Percentiles rank a stretch among this genome's conserved stretches.
These are phyloP conservation scores for Barnettozyma siamensis DNA, from an alignment of 805 yeast species.

Conservation along the genomic window DNA sequence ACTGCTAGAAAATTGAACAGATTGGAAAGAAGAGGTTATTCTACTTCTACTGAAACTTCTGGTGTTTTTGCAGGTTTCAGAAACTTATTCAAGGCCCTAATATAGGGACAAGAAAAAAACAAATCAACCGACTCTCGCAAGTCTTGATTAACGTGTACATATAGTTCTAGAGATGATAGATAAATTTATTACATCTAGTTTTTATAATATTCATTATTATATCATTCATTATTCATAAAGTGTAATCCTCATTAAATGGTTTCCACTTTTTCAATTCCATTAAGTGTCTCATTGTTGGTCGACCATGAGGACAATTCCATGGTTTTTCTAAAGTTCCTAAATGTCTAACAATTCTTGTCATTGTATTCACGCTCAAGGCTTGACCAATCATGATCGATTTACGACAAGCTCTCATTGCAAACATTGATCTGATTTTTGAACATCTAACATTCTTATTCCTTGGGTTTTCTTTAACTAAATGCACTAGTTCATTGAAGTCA, in stretches of 20 bases:
- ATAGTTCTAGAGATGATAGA: background rate
- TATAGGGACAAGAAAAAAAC: background rate
- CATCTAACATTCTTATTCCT: conserved; percentile 48
- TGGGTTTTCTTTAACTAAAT: conserved; percentile 53
- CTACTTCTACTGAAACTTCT: conserved; percentile 8
- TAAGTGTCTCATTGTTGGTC: conserved; percentile 94
- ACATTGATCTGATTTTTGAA: conserved; percentile 73
- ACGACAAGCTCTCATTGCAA: conserved; percentile 95
- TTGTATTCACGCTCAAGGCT: conserved; percentile 48
- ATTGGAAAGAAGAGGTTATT: conserved; percentile 52
- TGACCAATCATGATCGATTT: conserved; percentile 92
- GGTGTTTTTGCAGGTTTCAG: conserved; percentile 22
- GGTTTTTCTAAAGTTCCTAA: conserved; percentile 78
- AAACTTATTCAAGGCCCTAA: conserved; percentile 19
- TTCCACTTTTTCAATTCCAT: conserved; percentile 50
- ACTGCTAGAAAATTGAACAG: conserved; percentile 86
- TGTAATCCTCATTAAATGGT: conserved; percentile 40
- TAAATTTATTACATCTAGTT: too few relatives aligned
- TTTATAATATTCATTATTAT: background rate
- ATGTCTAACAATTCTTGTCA: conserved; percentile 64
- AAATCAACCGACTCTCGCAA: background rate
- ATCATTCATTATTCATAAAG: conserved; percentile 12
- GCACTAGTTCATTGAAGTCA: conserved; percentile 72
- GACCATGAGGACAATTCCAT: conserved; percentile 93
- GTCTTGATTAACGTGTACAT: conserved; percentile 2